Percentiles rank a stretch among this genome's conserved stretches.
phyloP scores from a whole-genome alignment of 2,329 filamentous ascomycete genomes.

The Diaporthe destruens region DNA sequence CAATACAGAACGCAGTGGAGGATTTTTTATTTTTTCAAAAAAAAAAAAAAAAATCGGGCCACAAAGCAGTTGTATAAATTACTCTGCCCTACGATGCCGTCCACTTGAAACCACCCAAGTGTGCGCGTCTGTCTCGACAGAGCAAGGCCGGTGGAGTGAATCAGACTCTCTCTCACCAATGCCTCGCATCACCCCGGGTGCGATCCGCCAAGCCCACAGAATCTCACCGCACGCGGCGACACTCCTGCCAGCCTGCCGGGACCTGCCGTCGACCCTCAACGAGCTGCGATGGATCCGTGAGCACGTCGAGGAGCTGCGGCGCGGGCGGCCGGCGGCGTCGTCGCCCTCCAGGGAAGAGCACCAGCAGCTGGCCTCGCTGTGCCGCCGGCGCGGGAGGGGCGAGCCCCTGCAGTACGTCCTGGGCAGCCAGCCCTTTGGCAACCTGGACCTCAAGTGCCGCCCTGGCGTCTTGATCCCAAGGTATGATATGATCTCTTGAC shows the following conservation, averaged over 20 bases:
- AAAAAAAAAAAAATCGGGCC: too few species aligned
- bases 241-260: conserved; percentile 74
- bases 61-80: not conserved
- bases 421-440: conserved; percentile 88
- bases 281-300: conserved; percentile 81
- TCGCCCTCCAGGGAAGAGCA: conserved; percentile 3
- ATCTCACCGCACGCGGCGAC: conserved; percentile 68
- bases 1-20: not conserved
- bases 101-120: not conserved
- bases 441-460: conserved; percentile 81
- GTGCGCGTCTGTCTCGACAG: not conserved
- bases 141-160: not conserved
- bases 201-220: conserved; percentile 66
- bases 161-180: conserved; percentile 56
- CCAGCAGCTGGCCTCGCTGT: conserved; percentile 55
- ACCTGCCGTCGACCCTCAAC: conserved; percentile 71
- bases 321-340: not conserved
- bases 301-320: conserved; percentile 57
- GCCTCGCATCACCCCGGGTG: conserved; percentile 72
- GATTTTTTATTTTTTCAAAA: too few species aligned
- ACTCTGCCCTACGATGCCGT: not conserved
- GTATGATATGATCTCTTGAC: conserved; percentile 55
- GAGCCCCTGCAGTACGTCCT: conserved; percentile 91
- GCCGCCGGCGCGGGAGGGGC: conserved; percentile 66
- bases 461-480: conserved; percentile 89